These are phyloP conservation scores for Eucalyptus microcorys DNA, from an alignment of 345 rosid genomes.

Conservation along the genomic window DNA sequence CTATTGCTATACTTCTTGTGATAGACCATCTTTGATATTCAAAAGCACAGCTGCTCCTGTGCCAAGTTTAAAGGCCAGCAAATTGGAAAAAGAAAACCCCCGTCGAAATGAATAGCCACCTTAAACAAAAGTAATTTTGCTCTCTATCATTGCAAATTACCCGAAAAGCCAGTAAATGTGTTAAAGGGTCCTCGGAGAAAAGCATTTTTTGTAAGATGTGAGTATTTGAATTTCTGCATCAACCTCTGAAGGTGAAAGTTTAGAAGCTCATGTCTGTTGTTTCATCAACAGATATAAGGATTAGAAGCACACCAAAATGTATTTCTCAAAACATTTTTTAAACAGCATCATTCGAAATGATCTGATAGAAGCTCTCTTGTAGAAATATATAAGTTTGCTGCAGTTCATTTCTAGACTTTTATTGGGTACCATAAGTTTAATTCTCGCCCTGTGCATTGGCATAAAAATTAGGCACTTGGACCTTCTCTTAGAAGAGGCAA, in stretches of 20 bases:
- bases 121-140: background rate
- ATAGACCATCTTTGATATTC: background rate
- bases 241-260: background rate
- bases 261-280: background rate
- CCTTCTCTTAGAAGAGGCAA: background rate
- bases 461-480: background rate
- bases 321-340: background rate
- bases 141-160: background rate
- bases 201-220: background rate
- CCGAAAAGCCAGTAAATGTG: background rate
- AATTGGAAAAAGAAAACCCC: background rate
- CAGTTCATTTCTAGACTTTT: background rate
- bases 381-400: background rate
- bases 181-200: background rate
- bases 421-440: background rate
- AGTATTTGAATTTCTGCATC: background rate
- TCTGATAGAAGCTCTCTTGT: background rate
- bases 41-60: background rate
- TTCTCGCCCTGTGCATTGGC: background rate
- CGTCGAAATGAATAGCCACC: background rate
- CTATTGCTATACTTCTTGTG: background rate
- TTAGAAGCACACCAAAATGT: background rate
- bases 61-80: background rate
- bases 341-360: background rate
- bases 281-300: background rate